Evolutionary conservation across 805 yeast genomes (phyloP).

Genomic region (Pichia rugopelliculosa): DNA sequence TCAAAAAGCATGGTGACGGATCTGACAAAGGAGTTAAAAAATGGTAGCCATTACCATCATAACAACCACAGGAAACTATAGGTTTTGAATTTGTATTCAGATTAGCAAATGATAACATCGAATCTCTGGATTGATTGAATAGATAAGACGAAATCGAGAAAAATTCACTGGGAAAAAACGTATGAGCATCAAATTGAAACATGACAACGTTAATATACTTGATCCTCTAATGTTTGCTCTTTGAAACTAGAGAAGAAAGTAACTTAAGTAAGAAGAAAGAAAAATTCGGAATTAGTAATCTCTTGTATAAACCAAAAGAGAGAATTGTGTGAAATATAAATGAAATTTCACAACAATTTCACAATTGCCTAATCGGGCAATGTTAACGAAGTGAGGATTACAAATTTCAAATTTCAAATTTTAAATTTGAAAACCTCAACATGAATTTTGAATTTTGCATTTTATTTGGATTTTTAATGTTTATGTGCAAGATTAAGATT

Average conservation of each 20-base stretch:
- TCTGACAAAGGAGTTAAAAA: slow-evolving; percentile 35
- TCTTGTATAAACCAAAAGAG: too few species aligned
- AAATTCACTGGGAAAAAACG: neutral
- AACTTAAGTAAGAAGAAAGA: neutral
- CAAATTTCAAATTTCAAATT: too few species aligned
- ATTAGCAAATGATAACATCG: neutral
- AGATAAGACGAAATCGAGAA: neutral
- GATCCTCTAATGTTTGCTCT: too few species aligned
- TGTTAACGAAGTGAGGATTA: too few species aligned
- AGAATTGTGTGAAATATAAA: too few species aligned
- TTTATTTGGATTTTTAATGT: too few species aligned
- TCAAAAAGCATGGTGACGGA: slow-evolving; percentile 45
- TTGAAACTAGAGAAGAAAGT: neutral
- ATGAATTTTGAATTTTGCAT: too few species aligned
- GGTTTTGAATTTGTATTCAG: neutral
- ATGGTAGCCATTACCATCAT: slow-evolving; percentile 38
- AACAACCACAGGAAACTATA: slow-evolving; percentile 25
- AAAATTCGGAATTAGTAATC: too few species aligned
- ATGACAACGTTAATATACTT: neutral
- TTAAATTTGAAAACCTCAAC: too few species aligned
- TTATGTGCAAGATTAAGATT: too few species aligned
- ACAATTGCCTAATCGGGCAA: too few species aligned
- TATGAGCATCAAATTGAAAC: slow-evolving; percentile 2
- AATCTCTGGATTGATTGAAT: neutral
- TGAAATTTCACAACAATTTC: too few species aligned